Evolutionary conservation across 352 stramenopile genomes (phyloP), one percentile per base, ranked within the genome.

Genomic region (Globisporangium abappressorium): DNA sequence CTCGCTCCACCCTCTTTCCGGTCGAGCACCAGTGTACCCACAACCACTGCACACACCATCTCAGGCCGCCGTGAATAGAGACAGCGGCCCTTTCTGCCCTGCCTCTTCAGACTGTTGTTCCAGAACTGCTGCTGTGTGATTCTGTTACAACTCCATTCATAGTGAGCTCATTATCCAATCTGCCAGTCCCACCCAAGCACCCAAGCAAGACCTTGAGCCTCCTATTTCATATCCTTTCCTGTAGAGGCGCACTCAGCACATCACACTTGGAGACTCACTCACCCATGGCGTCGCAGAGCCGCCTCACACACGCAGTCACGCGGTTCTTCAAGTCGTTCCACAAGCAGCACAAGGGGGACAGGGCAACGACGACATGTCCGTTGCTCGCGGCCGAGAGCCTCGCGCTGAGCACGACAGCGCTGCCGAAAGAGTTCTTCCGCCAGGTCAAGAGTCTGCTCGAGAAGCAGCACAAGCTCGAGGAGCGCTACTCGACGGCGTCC

Each of bases 291-390:
- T 18, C 77, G 8, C 69, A 83, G 43, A 51, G 43, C 55, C 65
- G 73, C 28, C 57, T 87, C 59, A 84, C 77, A 62, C 75, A 73
- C 64, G 71, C 75, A 1, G 70, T 87, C 63, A 62, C 70, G 66
- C 69, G 72, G 41, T 68, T 87, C 26, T 46, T 85, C 65, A 72
- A 72, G 24, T 65, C 77, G 14, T 81, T 87, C 66, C 76, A 84
- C 54, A 74, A 70, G 43, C 72, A 72, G 38, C 66, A 70, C 56
- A 63, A 58, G 24, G 63, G 22, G 33, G 41, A 68, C 64, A 24
- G 64, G 5, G 57, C 66, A 24, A 57, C 66, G 30, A 57, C 62
- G 36, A 60, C 70, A 15, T 74, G 69, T 1, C 46, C 70, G 53
- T 64, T 71, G 34, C 65, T 83, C 22, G 41, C 73, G 34, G 72